phyloP scores from a whole-genome alignment of 192 early-diverging fungal genomes.

The Linnemannia exigua region DNA sequence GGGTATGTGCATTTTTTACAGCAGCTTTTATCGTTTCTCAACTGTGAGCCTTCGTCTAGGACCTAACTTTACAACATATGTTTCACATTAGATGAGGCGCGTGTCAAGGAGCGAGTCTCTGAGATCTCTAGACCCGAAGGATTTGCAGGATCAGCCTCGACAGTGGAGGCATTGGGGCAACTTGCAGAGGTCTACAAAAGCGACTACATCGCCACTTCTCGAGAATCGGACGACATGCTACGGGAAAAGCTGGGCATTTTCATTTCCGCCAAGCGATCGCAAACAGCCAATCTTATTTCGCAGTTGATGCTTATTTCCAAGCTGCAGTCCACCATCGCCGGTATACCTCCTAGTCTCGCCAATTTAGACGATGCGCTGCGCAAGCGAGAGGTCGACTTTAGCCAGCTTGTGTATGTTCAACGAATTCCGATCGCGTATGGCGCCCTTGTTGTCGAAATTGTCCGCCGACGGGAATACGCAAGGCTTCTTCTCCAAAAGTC shows the following conservation, averaged over 20 bases:
- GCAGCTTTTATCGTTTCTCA: neutral
- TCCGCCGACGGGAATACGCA: slow-evolving; percentile 66
- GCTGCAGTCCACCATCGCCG: slow-evolving; percentile 58
- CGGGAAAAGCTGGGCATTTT: slow-evolving; percentile 47
- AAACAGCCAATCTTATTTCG: slow-evolving; percentile 52
- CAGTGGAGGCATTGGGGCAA: slow-evolving; percentile 61
- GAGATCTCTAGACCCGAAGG: slow-evolving; percentile 28
- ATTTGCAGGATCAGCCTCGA: slow-evolving; percentile 42
- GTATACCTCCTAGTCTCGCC: slow-evolving; percentile 54
- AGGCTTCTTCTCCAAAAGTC: slow-evolving; percentile 58
- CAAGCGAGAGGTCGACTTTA: slow-evolving; percentile 49
- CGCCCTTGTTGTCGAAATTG: slow-evolving; percentile 62
- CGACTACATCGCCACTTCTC: slow-evolving; percentile 57
- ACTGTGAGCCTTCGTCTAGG: neutral
- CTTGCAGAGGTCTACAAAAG: slow-evolving; percentile 59
- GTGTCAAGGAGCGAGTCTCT: slow-evolving; percentile 18
- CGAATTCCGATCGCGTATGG: slow-evolving; percentile 66
- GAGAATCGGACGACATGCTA: slow-evolving; percentile 35
- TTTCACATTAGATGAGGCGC: slow-evolving; percentile 21
- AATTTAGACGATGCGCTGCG: slow-evolving; percentile 47
- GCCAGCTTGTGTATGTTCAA: slow-evolving; percentile 54
- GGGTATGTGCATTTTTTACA: slow-evolving; percentile 1
- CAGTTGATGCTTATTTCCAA: slow-evolving; percentile 58
- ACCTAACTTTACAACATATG: neutral
- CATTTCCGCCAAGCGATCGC: slow-evolving; percentile 51